Evolutionary conservation across 129 eudicot genomes (phyloP).

Genomic region (Heracleum sosnowskyi): DNA sequence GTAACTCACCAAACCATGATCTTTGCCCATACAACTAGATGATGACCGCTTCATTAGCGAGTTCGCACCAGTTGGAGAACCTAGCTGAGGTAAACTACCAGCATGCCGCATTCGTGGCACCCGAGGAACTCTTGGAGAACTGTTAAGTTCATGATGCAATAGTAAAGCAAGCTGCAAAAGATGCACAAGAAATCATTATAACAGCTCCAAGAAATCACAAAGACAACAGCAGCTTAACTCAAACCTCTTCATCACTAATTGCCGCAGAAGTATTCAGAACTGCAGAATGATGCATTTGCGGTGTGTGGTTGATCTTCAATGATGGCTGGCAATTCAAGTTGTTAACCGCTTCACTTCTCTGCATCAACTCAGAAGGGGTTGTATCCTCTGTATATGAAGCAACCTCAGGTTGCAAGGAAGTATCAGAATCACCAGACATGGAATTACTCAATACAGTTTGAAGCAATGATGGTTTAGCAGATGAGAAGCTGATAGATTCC

Average conservation of each 20-base stretch:
- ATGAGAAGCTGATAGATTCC: constrained; percentile 26
- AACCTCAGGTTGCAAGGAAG: constrained; percentile 37
- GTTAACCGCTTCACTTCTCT: constrained; percentile 38
- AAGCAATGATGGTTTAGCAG: constrained; percentile 33
- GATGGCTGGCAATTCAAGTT: constrained; percentile 39
- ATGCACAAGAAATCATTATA: background rate
- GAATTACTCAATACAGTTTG: constrained; percentile 20
- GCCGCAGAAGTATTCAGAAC: constrained; percentile 51
- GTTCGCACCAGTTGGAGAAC: constrained; percentile 54
- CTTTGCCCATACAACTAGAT: constrained; percentile 63
- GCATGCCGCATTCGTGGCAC: constrained; percentile 97
- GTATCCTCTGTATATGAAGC: constrained; percentile 34
- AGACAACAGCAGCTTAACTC: background rate
- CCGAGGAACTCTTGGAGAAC: constrained; percentile 94
- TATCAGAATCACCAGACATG: constrained; percentile 43
- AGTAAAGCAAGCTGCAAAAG: constrained; percentile 84
- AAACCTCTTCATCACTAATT: constrained; percentile 96
- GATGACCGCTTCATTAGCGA: constrained; percentile 65
- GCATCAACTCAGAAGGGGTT: constrained; percentile 25
- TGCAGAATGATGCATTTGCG: constrained; percentile 31
- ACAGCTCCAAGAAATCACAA: background rate
- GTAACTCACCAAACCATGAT: constrained; percentile 46
- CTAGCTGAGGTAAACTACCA: constrained; percentile 84
- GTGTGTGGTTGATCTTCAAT: constrained; percentile 34
- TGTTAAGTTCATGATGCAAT: constrained; percentile 93